Base-by-base conservation (phyloP, 306 rosid species). In the Prinsepia uniflora region DNA sequence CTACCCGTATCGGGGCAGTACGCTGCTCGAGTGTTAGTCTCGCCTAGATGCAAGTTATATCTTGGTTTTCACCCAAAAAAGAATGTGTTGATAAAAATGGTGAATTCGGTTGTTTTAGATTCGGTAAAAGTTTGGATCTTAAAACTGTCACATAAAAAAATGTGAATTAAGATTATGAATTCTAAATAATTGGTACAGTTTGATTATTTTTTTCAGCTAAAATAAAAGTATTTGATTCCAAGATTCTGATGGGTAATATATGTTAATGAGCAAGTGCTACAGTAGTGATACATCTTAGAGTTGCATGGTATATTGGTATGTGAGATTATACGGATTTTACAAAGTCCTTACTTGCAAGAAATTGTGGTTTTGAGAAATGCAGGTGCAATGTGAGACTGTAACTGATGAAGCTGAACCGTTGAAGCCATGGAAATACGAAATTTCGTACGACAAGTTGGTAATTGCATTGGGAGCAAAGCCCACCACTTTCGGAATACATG, bases 311-410 rank as follows among this genome's bases (percentile, higher is more conserved):
- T n/a, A n/a, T n/a, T 2, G 36, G 6, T 47, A 42, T 76, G 34
- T 60, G 40, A 54, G 59, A 56, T 5, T 49, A 0, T 47, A 52
- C 72, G 65, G n/a, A 72, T 24, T 54, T 67, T 43, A 43, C 22
- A 60, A 53, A 54, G 60, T 66, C 71, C 70, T 75, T 66, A 76
- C 57, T 17, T 47, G 65, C 61, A 59, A 70, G 71, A 53, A 65
- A 68, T 63, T 81, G 54, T 75, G 52, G 36, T 59, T 56, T 50
- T 59, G 73, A 81, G 69, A 65, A 62, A 81, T 83, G 83, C 75
- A 94, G 99, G 97, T 94, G 81, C 78, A 87, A 41, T 94, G 99
- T 47, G 90, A 90, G 82, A 83, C 96, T 57, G 92, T 81, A 17
- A 86, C 88, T 36, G 96, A 87, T 48, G 92, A 90, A 66, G 48